Conservation (phyloP, 1,284 basidiomycete species). For the Polyporus tsugae region DNA sequence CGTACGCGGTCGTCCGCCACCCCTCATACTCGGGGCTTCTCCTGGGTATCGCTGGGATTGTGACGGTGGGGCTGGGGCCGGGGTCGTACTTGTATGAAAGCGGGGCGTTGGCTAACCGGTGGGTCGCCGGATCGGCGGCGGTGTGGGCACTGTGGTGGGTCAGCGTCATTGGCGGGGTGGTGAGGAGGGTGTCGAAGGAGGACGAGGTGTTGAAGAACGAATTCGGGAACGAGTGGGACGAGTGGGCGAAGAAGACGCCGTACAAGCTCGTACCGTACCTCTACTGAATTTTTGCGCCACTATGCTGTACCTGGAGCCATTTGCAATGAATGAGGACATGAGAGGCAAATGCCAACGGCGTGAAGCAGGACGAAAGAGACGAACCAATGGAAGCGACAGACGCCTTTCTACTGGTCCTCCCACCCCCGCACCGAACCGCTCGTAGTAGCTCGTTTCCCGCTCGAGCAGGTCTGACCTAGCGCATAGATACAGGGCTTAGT, state of each 20-base stretch:
- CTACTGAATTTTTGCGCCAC: slow-evolving; percentile 1
- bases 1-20: slow-evolving; percentile 1
- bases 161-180: not conserved
- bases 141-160: not conserved
- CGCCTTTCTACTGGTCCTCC: too few relatives aligned
- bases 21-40: slow-evolving; percentile 1
- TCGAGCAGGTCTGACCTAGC: too few relatives aligned
- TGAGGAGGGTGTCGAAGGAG: slow-evolving; percentile 12
- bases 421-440: too few relatives aligned
- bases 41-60: not conserved
- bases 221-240: slow-evolving; percentile 20
- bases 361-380: too few relatives aligned
- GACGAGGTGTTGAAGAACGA: slow-evolving; percentile 13
- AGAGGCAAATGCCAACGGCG: too few relatives aligned
- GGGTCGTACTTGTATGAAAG: slow-evolving; percentile 1
- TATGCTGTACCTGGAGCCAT: not conserved
- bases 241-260: slow-evolving; percentile 19
- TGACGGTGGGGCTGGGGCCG: not conserved
- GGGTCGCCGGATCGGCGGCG: not conserved
- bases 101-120: not conserved
- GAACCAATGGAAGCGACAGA: too few relatives aligned
- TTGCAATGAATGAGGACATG: not conserved
- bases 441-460: too few relatives aligned
- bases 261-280: slow-evolving; percentile 13
- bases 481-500: too few relatives aligned